Base-by-base conservation (phyloP, 805 yeast genomes). In the Starmera pachycereana region DNA sequence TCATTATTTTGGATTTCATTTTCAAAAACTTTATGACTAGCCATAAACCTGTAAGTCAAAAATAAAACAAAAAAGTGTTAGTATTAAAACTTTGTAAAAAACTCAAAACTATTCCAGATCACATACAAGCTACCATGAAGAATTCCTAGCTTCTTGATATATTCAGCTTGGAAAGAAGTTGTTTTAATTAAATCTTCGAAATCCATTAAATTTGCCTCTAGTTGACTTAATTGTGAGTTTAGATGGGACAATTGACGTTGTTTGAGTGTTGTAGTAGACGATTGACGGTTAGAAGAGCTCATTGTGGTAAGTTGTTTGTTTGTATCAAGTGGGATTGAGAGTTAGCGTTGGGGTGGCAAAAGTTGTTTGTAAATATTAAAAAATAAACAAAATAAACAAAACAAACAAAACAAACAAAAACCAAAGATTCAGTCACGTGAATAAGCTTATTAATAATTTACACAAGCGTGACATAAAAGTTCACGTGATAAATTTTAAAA, bases 181-280 rank as follows among this genome's bases (percentile, higher is more conserved):
- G 71, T 70, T 32, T 64, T 61, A 29, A 78, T 53, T 42, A 75
- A 55, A 40, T 63, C 69, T 46, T 74, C 74, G 50, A 78, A 65
- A 40, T 75, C 80, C 8, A 65, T 50, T 12, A 77, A 46, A 45
- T 76, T 76, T 8, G 79, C 71, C 44, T 74, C 76, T n/a, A 77
- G 57, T 46, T 72, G 69, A 0, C 74, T 72, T n/a, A 74, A 54
- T 47, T 74, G 76, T 27, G 74, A 63, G 42, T 69, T 71, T 27
- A 73, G 56, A 46, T 71, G 74, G 30, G 74, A 61, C 40, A 74
- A 50, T 47, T 75, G 79, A 7, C 76, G 61, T 39, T 66, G 63
- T 36, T 63, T 58, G 14, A 56, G 42, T 2, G 58, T 47, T 8
- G 53, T 33, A 12, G 12, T 37, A 4, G 52, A 22, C 1, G 40